phyloP scores from a whole-genome alignment of 140 eudicot species.

The Anethum foeniculum region DNA sequence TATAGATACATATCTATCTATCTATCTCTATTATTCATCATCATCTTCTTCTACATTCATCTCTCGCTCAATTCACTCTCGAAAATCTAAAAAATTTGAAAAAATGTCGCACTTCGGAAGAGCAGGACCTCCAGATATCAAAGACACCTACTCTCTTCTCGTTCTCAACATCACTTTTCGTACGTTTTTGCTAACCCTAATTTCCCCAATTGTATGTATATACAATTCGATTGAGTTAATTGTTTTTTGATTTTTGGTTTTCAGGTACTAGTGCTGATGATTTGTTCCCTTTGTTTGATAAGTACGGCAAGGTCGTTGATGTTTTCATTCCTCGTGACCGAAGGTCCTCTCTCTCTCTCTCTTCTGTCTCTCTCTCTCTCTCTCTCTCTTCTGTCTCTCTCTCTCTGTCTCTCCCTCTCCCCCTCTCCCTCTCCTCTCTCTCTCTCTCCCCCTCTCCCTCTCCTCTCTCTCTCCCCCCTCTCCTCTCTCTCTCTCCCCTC shows the following conservation, averaged over 20 bases:
- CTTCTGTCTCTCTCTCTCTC: not conserved
- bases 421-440: not conserved
- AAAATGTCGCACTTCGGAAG: conserved; percentile 59
- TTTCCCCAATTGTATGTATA: not conserved
- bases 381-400: not conserved
- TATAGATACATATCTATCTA: not conserved
- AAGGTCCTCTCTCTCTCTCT: conserved; percentile 26
- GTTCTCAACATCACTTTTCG: conserved; percentile 58
- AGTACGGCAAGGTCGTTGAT: conserved; percentile 95
- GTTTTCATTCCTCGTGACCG: conserved; percentile 92
- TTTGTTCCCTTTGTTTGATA: conserved; percentile 80
- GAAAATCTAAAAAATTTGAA: not conserved
- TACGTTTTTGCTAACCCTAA: not conserved
- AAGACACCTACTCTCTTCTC: conserved; percentile 54
- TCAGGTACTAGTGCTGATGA: conserved; percentile 95
- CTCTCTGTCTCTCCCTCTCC: not conserved
- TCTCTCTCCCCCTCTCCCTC: not conserved
- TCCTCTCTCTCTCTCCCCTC: not conserved
- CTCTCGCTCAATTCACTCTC: not conserved
- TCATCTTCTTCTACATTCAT: not conserved
- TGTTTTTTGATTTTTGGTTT: not conserved
- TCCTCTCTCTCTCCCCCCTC: no score
- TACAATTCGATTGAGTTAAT: not conserved
- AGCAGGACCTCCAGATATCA: conserved; percentile 57
- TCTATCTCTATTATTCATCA: not conserved